Conservation (phyloP, 257 asterid genomes). For the Echium plantagineum region DNA sequence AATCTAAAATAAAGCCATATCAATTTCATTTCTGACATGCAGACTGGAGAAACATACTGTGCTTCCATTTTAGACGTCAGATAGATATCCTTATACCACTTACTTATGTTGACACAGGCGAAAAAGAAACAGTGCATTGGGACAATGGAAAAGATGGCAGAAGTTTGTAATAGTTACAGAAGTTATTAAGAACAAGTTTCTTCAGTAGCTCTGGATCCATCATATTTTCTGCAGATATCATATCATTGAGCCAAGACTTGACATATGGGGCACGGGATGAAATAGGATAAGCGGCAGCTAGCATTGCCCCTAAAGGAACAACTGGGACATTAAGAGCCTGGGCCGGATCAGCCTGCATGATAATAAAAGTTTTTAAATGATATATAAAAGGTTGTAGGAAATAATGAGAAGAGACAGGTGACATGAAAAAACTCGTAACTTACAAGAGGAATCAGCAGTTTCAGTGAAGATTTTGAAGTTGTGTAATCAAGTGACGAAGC, state of each 20-base stretch:
- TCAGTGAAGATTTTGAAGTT: constrained; percentile 72
- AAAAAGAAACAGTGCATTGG: not conserved
- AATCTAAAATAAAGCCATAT: not conserved
- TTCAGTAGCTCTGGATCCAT: constrained; percentile 90
- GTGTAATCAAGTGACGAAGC: constrained; percentile 94
- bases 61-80: not conserved
- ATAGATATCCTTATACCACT: too few relatives aligned
- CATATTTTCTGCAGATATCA: constrained; percentile 92
- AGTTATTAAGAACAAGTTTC: constrained; percentile 81
- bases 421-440: constrained; percentile 24
- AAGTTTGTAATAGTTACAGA: constrained; percentile 33
- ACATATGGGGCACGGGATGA: constrained; percentile 83
- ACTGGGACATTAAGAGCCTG: constrained; percentile 93
- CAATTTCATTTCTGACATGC: not conserved
- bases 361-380: not conserved
- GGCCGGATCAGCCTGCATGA: constrained; percentile 92
- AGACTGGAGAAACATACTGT: not conserved
- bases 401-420: not conserved
- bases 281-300: constrained; percentile 89
- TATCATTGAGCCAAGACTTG: constrained; percentile 77
- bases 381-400: not conserved
- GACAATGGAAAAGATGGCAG: not conserved
- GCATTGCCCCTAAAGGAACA: constrained; percentile 86
- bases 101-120: not conserved
- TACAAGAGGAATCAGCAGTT: constrained; percentile 77